Conservation (phyloP, 208 protist genomes). For the Spongospora subterranea region DNA sequence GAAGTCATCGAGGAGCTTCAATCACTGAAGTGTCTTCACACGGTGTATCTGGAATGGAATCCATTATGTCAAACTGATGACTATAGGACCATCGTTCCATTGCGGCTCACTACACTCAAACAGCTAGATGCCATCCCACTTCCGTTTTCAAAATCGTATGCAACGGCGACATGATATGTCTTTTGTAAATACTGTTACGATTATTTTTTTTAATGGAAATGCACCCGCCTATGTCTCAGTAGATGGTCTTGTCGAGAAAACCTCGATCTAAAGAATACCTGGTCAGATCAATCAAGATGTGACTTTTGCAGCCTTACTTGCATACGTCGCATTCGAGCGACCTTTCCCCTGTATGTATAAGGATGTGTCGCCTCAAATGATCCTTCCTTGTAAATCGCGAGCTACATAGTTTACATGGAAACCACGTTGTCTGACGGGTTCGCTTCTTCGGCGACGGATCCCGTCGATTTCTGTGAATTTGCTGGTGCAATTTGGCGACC, state of each 20-base stretch:
- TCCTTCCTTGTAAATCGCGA: not conserved
- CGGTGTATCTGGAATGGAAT: slow-evolving; percentile 51
- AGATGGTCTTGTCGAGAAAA: not conserved
- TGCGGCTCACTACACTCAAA: not conserved
- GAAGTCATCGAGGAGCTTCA: not conserved
- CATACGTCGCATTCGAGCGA: slow-evolving; percentile 8
- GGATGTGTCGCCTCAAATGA: not conserved
- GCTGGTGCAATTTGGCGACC: too few species aligned
- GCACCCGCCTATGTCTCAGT: not conserved
- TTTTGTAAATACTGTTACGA: not conserved
- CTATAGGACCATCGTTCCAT: slow-evolving; percentile 24
- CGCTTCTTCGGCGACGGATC: not conserved
- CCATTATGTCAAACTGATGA: not conserved
- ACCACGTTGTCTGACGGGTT: not conserved
- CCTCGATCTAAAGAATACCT: too few species aligned
- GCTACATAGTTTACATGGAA: not conserved
- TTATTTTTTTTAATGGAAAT: not conserved
- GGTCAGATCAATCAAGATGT: too few species aligned
- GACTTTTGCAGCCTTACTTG: not conserved
- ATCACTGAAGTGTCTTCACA: not conserved
- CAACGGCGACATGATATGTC: not conserved
- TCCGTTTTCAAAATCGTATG: not conserved
- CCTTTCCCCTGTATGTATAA: not conserved
- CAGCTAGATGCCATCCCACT: slow-evolving; percentile 40
- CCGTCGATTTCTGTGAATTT: too few species aligned